These are phyloP conservation scores for Ganoderma resinaceum DNA, from an alignment of 1,284 basidiomycete genomes.

Conservation along the genomic window DNA sequence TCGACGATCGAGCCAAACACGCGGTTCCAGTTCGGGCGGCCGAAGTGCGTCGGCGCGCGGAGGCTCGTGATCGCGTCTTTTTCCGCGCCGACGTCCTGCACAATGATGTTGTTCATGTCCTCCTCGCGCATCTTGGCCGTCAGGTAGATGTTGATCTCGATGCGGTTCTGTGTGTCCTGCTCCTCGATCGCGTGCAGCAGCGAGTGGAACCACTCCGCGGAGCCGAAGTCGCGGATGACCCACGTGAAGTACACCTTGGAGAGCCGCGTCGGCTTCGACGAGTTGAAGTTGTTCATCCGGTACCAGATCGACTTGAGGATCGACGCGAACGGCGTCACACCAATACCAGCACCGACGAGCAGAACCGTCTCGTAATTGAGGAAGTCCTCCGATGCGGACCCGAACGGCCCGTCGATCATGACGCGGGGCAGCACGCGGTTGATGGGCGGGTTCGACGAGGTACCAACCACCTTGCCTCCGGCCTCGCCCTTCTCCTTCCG, in stretches of 20 bases:
- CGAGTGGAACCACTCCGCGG: constrained; percentile 94
- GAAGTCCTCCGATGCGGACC: constrained; percentile 86
- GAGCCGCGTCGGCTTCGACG: constrained; percentile 74
- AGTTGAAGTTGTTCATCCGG: constrained; percentile 84
- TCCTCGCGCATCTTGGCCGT: constrained; percentile 89
- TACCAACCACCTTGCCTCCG: constrained; percentile 67
- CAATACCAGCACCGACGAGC: constrained; percentile 89
- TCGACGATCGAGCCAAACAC: constrained; percentile 79
- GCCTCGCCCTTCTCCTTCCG: constrained; percentile 56
- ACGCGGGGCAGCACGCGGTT: constrained; percentile 82
- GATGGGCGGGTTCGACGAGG: constrained; percentile 63
- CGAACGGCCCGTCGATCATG: constrained; percentile 92
- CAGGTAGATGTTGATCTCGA: constrained; percentile 92
- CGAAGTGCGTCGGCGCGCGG: constrained; percentile 91
- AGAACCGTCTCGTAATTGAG: constrained; percentile 86
- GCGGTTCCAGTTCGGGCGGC: constrained; percentile 90
- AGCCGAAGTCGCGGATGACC: constrained; percentile 89
- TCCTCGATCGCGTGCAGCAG: constrained; percentile 91
- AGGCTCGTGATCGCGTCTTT: constrained; percentile 88
- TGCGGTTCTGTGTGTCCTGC: constrained; percentile 82
- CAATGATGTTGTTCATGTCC: constrained; percentile 89
- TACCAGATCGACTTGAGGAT: constrained; percentile 96
- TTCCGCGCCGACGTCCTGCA: constrained; percentile 88
- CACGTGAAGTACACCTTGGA: constrained; percentile 89
- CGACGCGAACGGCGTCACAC: constrained; percentile 93